Percentiles rank a stretch among this genome's conserved stretches.
These are phyloP conservation scores for Castanospermum australe DNA, from an alignment of 306 rosid genomes.

Conservation along the genomic window DNA sequence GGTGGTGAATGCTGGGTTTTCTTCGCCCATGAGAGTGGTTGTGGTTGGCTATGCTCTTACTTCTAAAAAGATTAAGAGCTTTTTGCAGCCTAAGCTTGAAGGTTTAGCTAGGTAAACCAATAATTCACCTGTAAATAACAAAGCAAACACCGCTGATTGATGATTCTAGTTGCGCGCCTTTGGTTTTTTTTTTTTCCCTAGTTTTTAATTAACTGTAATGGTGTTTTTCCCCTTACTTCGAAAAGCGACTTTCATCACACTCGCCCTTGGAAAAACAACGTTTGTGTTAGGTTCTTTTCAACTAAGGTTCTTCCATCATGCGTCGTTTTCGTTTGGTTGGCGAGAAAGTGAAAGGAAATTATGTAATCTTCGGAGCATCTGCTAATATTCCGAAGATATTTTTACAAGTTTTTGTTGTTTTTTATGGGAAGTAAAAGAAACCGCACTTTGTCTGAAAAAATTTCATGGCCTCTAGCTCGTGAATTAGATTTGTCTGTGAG, in stretches of 20 bases:
- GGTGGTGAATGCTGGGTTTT: slow-evolving; percentile 38
- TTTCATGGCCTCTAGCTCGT: background rate
- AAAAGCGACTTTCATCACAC: background rate
- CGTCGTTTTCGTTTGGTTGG: slow-evolving; percentile 58
- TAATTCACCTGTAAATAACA: background rate
- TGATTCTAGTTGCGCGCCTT: background rate
- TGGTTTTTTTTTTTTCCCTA: no score
- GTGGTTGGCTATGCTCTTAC: slow-evolving; percentile 95
- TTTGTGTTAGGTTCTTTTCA: slow-evolving; percentile 9
- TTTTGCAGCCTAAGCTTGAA: slow-evolving; percentile 88
- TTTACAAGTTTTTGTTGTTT: slow-evolving; percentile 2
- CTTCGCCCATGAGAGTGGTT: slow-evolving; percentile 44
- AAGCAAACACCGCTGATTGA: background rate
- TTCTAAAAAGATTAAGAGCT: slow-evolving; percentile 89
- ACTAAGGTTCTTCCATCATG: slow-evolving; percentile 3
- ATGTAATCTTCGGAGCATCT: slow-evolving; percentile 20
- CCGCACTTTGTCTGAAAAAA: background rate
- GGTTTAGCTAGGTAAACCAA: slow-evolving; percentile 76
- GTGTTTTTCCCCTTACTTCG: background rate
- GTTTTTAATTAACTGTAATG: background rate
- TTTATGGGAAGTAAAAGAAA: background rate
- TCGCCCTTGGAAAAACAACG: background rate
- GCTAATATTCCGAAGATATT: slow-evolving; percentile 10
- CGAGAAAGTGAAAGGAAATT: slow-evolving; percentile 35
- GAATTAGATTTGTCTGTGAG: background rate